phyloP scores from a whole-genome alignment of 139 green algal genomes.

The Closterium sp. region DNA sequence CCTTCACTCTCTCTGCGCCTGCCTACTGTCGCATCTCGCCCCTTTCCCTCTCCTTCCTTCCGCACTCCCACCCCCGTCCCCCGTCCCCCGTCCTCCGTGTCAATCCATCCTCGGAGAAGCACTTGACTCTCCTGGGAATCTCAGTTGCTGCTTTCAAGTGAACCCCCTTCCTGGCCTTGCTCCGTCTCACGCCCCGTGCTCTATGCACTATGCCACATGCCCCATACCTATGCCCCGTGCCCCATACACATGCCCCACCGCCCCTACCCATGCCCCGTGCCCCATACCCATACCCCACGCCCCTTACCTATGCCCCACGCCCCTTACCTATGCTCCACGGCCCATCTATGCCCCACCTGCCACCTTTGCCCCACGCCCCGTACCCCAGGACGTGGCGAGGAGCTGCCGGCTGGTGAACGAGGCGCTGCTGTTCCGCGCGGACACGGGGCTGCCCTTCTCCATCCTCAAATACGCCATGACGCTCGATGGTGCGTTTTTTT shows the following conservation, averaged over 20 bases:
- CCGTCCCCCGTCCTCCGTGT: too few species aligned
- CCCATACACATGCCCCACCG: not conserved
- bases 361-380: not conserved
- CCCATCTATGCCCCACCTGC: not conserved
- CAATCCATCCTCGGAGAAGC: too few species aligned
- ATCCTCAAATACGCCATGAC: slow-evolving; percentile 99
- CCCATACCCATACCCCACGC: not conserved
- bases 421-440: slow-evolving; percentile 80
- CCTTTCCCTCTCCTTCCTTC: not conserved
- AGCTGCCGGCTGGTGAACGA: slow-evolving; percentile 78
- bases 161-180: too few species aligned
- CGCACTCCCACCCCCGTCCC: too few species aligned
- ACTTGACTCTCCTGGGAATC: too few species aligned
- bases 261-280: not conserved
- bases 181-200: too few species aligned
- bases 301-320: not conserved
- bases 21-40: too few species aligned
- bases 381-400: slow-evolving; percentile 49
- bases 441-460: slow-evolving; percentile 68
- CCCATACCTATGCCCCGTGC: not conserved
- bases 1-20: too few species aligned
- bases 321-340: not conserved
- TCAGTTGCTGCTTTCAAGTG: too few species aligned
- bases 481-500: slow-evolving; percentile 80
- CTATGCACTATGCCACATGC: too few species aligned